These are phyloP conservation scores for Coelastrella sp. DNA, from an alignment of 139 green algal genomes.

Conservation along the genomic window DNA sequence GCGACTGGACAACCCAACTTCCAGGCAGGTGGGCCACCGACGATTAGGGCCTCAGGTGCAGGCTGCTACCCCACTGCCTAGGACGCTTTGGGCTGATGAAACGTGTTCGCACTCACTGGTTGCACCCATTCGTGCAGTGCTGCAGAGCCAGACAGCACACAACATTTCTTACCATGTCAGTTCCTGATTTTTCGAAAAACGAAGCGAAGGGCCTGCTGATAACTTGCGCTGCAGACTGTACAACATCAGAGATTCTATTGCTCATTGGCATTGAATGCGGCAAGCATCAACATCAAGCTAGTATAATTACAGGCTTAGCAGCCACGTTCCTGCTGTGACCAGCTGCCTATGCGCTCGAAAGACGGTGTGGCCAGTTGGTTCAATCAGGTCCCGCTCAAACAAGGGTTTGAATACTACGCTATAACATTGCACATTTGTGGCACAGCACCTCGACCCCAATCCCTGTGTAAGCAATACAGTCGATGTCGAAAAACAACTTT, in stretches of 20 bases:
- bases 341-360: too few relatives aligned
- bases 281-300: background rate
- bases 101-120: background rate
- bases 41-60: too few relatives aligned
- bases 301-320: background rate
- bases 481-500: too few relatives aligned
- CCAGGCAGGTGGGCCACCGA: too few relatives aligned
- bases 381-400: too few relatives aligned
- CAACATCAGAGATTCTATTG: background rate
- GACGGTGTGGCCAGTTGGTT: too few relatives aligned
- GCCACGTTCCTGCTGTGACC: background rate
- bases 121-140: background rate
- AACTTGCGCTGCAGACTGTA: background rate
- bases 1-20: too few relatives aligned
- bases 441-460: too few relatives aligned
- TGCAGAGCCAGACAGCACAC: background rate
- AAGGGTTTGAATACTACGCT: too few relatives aligned
- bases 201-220: background rate
- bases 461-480: too few relatives aligned
- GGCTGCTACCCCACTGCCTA: too few relatives aligned
- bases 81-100: background rate
- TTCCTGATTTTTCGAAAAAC: background rate
- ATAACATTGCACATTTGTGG: too few relatives aligned
- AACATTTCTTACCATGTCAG: background rate
- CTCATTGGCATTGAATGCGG: background rate